Evolutionary conservation across 2,329 filamentous ascomycete genomes (phyloP).

Genomic region (Hypoxylon sp.): DNA sequence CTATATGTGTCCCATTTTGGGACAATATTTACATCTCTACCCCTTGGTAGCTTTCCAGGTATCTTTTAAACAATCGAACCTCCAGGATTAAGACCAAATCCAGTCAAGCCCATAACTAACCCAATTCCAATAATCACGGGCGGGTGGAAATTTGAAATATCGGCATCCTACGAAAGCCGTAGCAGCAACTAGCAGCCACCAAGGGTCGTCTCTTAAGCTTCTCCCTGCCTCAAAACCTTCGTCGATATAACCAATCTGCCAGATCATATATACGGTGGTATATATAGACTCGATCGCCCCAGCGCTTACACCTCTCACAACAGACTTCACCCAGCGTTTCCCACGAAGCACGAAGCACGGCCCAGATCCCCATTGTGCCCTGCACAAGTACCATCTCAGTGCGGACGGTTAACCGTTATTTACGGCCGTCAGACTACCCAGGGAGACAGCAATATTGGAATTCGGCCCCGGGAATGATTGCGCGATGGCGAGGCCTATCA

Average conservation of each 20-base stretch:
- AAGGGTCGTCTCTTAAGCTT: constrained; percentile 68
- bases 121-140: constrained; percentile 52
- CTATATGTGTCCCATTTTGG: not conserved
- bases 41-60: not conserved
- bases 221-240: constrained; percentile 60
- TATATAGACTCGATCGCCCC: constrained; percentile 71
- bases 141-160: constrained; percentile 50
- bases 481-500: constrained; percentile 77
- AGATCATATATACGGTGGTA: constrained; percentile 72
- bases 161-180: constrained; percentile 51
- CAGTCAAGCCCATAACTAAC: constrained; percentile 50
- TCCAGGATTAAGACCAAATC: constrained; percentile 28
- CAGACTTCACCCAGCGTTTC: constrained; percentile 60
- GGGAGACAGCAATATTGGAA: constrained; percentile 56
- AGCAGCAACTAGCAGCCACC: constrained; percentile 72
- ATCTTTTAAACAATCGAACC: not conserved
- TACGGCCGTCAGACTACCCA: constrained; percentile 63
- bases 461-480: constrained; percentile 76
- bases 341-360: constrained; percentile 61
- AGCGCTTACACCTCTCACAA: constrained; percentile 68
- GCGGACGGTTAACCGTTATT: constrained; percentile 53
- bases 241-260: constrained; percentile 71
- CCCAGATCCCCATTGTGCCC: constrained; percentile 68
- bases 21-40: not conserved
- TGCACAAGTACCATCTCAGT: constrained; percentile 60